phyloP scores from a whole-genome alignment of 2,329 filamentous ascomycete species.

The Ceratocystis eucalypticola region DNA sequence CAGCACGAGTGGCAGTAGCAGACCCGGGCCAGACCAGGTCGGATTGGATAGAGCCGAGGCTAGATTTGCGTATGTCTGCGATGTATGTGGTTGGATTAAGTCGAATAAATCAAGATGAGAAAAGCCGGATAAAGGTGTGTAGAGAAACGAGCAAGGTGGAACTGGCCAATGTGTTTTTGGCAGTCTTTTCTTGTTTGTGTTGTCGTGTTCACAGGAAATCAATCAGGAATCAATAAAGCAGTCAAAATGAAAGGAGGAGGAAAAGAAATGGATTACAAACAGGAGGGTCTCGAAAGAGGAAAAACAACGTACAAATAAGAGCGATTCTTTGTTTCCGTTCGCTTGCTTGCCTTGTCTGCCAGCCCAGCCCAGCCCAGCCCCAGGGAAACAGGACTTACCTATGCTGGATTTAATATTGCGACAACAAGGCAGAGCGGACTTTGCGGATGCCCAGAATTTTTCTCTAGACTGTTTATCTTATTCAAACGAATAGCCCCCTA shows the following conservation, averaged over 20 bases:
- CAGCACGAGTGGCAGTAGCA: background rate
- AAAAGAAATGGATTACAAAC: slow-evolving; percentile 5
- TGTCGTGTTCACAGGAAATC: background rate
- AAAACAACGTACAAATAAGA: background rate
- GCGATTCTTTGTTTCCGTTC: background rate
- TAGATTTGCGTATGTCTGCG: too few relatives aligned
- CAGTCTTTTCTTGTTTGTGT: too few relatives aligned
- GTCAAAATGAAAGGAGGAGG: background rate
- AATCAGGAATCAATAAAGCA: background rate
- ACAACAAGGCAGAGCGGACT: background rate
- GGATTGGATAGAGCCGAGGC: background rate
- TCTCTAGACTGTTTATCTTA: too few relatives aligned
- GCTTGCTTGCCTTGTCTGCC: background rate
- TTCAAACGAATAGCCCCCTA: too few relatives aligned
- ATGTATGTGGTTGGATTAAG: too few relatives aligned
- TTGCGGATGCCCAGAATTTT: background rate
- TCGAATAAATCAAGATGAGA: too few relatives aligned
- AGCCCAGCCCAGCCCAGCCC: background rate
- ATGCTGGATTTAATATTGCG: background rate
- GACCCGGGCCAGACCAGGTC: background rate
- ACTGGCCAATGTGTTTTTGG: too few relatives aligned
- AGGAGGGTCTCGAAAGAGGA: background rate
- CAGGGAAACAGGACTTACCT: background rate
- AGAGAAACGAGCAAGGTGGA: too few relatives aligned
- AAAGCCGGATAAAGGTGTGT: too few relatives aligned